phyloP scores from a whole-genome alignment of 2,329 filamentous ascomycete species.

The Pseudodiploospora longispora region DNA sequence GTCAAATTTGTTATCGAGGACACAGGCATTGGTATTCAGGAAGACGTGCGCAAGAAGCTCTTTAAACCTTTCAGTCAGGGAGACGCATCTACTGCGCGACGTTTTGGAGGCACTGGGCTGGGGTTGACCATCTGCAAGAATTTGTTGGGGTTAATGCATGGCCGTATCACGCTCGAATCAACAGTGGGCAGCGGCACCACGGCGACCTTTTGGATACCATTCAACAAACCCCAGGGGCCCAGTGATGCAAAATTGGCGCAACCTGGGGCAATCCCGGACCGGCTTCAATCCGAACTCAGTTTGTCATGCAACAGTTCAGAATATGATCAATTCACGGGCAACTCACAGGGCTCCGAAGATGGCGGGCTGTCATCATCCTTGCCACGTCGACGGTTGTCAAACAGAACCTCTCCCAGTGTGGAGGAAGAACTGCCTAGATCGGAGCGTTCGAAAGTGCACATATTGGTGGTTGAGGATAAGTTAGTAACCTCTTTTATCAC shows the following conservation, averaged over 20 bases:
- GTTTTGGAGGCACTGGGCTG: conserved; percentile 72
- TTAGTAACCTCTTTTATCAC: conserved; percentile 28
- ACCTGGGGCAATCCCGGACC: conserved; percentile 57
- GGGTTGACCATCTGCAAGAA: conserved; percentile 78
- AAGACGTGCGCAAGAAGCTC: conserved; percentile 62
- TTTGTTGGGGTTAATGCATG: conserved; percentile 70
- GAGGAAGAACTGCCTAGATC: conserved; percentile 42
- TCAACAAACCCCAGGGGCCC: conserved; percentile 56
- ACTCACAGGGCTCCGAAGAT: conserved; percentile 26
- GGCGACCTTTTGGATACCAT: conserved; percentile 70
- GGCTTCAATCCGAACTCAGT: conserved; percentile 55
- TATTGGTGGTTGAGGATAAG: conserved; percentile 81
- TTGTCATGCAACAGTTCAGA: conserved; percentile 63
- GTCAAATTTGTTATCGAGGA: conserved; percentile 69
- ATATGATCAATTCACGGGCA: conserved; percentile 39
- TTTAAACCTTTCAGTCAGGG: conserved; percentile 80
- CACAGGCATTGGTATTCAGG: conserved; percentile 74
- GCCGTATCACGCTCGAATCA: conserved; percentile 63
- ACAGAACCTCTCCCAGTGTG: conserved; percentile 27
- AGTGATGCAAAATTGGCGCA: conserved; percentile 46
- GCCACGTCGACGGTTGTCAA: conserved; percentile 24
- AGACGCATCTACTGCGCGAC: conserved; percentile 68
- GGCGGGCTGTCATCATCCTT: conserved; percentile 13
- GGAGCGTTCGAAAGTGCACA: conserved; percentile 55
- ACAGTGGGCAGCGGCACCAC: conserved; percentile 59